phyloP scores from a whole-genome alignment of 1,284 basidiomycete genomes.

The Pascua sp. region DNA sequence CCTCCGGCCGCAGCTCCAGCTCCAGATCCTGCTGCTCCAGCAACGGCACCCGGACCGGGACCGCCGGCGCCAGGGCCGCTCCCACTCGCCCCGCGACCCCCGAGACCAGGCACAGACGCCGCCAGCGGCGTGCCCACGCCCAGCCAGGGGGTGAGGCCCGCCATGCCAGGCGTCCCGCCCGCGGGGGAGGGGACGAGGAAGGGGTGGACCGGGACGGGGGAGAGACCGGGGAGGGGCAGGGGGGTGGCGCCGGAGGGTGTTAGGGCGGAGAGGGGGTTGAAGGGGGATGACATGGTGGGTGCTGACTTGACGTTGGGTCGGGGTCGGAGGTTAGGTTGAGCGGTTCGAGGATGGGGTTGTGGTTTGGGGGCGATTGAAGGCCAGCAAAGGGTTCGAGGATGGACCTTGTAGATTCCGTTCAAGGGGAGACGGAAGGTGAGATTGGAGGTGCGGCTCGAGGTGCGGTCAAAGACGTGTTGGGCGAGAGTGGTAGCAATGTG shows the following conservation, averaged over 20 bases:
- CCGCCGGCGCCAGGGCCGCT: background rate
- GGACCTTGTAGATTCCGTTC: no score
- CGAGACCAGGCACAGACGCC: no score
- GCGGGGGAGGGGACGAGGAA: background rate
- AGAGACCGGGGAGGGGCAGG: background rate
- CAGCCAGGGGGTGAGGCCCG: background rate
- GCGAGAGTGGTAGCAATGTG: no score
- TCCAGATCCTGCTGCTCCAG: background rate
- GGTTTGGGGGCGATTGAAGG: no score
- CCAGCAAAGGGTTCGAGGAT: no score
- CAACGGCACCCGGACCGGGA: background rate
- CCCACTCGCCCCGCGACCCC: background rate
- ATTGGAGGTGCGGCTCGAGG: no score
- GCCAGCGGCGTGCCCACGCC: background rate
- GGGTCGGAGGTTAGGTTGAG: no score
- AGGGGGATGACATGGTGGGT: conserved; percentile 20
- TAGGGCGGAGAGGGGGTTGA: conserved; percentile 16
- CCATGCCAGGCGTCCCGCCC: background rate
- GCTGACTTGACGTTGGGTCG: no score
- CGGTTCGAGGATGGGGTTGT: no score
- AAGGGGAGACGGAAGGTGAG: no score
- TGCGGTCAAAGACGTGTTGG: no score
- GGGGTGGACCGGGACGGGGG: background rate
- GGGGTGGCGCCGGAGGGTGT: background rate
- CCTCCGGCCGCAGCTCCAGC: background rate